Percentiles rank a stretch among this genome's conserved stretches.
These are phyloP conservation scores for Fomitopsis schrenkii DNA, from an alignment of 1,284 basidiomycete species.

Conservation along the genomic window DNA sequence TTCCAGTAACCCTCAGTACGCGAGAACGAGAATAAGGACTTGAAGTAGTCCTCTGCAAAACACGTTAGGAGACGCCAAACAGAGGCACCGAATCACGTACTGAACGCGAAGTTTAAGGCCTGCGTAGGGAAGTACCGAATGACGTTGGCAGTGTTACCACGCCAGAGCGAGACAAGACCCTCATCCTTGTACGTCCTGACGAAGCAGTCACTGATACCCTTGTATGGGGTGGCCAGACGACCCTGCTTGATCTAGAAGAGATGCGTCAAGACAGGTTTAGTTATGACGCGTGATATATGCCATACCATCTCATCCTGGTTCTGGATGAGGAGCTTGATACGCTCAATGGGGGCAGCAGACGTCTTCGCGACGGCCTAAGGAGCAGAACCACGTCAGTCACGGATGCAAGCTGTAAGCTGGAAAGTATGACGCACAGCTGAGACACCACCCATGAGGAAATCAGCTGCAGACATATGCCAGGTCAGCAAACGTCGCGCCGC, in stretches of 20 bases:
- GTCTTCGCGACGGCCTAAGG: conserved; percentile 93
- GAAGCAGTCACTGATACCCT: conserved; percentile 90
- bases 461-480: conserved; percentile 48
- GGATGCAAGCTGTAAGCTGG: not conserved
- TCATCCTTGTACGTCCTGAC: conserved; percentile 86
- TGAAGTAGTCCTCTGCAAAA: conserved; percentile 89
- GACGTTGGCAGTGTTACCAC: conserved; percentile 97
- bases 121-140: conserved; percentile 98
- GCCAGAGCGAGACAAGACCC: conserved; percentile 88
- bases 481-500: conserved; percentile 27
- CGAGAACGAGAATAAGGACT: conserved; percentile 91
- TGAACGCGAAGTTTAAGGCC: conserved; percentile 95
- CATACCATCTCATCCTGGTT: conserved; percentile 93
- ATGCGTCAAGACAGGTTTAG: conserved; percentile 19
- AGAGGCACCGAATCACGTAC: conserved; percentile 39
- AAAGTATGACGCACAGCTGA: conserved; percentile 63
- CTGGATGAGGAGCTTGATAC: conserved; percentile 97
- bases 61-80: conserved; percentile 21
- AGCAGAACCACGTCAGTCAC: conserved; percentile 8
- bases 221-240: conserved; percentile 89
- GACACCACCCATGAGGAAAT: conserved; percentile 92
- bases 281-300: conserved; percentile 4
- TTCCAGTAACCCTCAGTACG: conserved; percentile 86
- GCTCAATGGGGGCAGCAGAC: conserved; percentile 97
- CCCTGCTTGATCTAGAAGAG: conserved; percentile 86